These are phyloP conservation scores for Kwoniella botswanensis DNA, from an alignment of 768 basidiomycete genomes.

Conservation along the genomic window DNA sequence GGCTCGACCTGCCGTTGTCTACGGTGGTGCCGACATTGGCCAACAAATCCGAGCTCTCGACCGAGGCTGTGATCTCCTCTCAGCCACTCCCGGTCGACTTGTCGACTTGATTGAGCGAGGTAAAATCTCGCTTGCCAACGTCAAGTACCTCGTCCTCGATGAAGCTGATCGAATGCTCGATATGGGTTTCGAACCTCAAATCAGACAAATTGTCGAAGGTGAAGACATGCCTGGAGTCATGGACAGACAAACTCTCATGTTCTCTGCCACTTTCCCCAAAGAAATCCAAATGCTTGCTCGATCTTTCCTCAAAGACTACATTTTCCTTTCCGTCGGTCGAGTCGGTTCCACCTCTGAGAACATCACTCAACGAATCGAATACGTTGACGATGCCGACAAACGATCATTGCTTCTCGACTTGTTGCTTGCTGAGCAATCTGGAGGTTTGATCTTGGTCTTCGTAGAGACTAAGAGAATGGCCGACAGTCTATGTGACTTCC, in stretches of 20 bases:
- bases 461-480: constrained; percentile 99
- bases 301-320: constrained; percentile 71
- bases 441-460: constrained; percentile 89
- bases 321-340: constrained; percentile 97
- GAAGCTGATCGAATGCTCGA: constrained; percentile 99
- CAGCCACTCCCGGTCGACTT: constrained; percentile 95
- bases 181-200: constrained; percentile 99
- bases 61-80: constrained; percentile 94
- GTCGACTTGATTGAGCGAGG: constrained; percentile 99
- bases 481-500: constrained; percentile 95
- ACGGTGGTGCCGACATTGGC: constrained; percentile 98
- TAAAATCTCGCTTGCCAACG: constrained; percentile 91
- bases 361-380: constrained; percentile 98
- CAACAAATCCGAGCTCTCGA: constrained; percentile 92
- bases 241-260: constrained; percentile 98
- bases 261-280: constrained; percentile 97
- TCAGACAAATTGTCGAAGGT: constrained; percentile 94
- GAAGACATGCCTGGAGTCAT: constrained; percentile 96
- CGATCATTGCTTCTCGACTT: constrained; percentile 95
- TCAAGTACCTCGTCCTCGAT: constrained; percentile 96
- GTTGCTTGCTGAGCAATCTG: constrained; percentile 74
- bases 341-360: constrained; percentile 99
- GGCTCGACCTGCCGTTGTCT: constrained; percentile 98
- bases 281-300: constrained; percentile 75
- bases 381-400: constrained; percentile 96